These are phyloP conservation scores for Phytophthora pluvialis DNA, from an alignment of 352 stramenopile genomes.

Conservation along the genomic window DNA sequence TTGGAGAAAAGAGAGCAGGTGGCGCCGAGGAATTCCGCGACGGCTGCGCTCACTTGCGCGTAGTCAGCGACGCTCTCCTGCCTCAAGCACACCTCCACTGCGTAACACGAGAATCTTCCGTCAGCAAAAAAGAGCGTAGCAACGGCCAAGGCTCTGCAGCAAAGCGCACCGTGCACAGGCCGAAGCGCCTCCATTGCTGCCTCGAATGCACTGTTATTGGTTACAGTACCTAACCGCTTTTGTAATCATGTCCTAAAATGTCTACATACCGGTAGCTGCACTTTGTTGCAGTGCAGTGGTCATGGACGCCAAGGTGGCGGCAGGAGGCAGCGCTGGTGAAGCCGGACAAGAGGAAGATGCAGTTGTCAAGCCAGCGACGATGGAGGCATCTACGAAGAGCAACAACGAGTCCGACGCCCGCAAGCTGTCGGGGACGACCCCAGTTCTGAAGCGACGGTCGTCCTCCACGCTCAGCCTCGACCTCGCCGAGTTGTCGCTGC, in stretches of 20 bases:
- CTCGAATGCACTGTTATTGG: no score
- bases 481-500: conserved; percentile 26
- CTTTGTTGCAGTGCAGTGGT: neutral
- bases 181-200: conserved; percentile 12
- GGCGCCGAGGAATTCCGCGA: conserved; percentile 34
- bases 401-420: conserved; percentile 6
- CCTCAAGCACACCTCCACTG: conserved; percentile 68
- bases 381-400: neutral
- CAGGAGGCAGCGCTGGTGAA: neutral
- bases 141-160: neutral
- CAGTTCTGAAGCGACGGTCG: conserved; percentile 13
- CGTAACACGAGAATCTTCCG: neutral
- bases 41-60: conserved; percentile 34
- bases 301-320: neutral
- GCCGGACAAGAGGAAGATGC: no score
- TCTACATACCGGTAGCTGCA: conserved; percentile 8
- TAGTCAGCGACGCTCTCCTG: conserved; percentile 56
- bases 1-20: conserved; percentile 36
- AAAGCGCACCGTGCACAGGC: conserved; percentile 35
- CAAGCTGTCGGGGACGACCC: conserved; percentile 1
- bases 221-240: neutral
- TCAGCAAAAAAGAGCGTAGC: conserved; percentile 2
- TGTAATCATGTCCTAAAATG: conserved; percentile 31
- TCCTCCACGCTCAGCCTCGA: conserved; percentile 19
- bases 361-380: no score